phyloP scores from a whole-genome alignment of 2,329 filamentous ascomycete genomes.

The Dactylonectria estremocensis region DNA sequence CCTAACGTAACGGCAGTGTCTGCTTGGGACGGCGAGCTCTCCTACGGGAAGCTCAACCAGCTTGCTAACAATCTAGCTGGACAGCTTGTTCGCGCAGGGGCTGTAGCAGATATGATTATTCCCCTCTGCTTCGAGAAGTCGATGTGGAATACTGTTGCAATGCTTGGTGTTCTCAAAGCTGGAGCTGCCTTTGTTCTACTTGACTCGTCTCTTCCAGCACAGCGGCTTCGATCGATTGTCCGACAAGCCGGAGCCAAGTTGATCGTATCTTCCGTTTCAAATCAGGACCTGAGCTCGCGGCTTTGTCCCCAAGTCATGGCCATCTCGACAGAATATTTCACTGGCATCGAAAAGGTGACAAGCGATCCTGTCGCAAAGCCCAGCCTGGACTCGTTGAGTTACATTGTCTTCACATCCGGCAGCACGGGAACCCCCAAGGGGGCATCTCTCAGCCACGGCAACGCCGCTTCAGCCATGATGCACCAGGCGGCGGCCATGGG shows the following conservation, averaged over 20 bases:
- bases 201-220: slow-evolving; percentile 30
- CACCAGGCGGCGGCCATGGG: not conserved
- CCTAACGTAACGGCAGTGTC: slow-evolving; percentile 35
- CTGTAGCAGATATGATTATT: slow-evolving; percentile 40
- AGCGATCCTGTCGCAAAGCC: not conserved
- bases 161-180: slow-evolving; percentile 44
- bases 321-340: not conserved
- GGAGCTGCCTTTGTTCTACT: slow-evolving; percentile 42
- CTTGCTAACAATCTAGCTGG: slow-evolving; percentile 56
- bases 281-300: not conserved
- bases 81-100: slow-evolving; percentile 50
- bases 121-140: slow-evolving; percentile 43
- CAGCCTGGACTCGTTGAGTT: slow-evolving; percentile 22
- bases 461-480: slow-evolving; percentile 11
- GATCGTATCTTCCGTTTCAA: not conserved
- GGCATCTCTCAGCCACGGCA: slow-evolving; percentile 34
- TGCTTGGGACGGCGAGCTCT: slow-evolving; percentile 50
- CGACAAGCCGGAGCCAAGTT: slow-evolving; percentile 6
- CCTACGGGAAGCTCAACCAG: slow-evolving; percentile 57
- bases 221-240: slow-evolving; percentile 22
- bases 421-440: slow-evolving; percentile 49
- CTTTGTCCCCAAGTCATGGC: not conserved
- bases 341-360: not conserved
- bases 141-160: slow-evolving; percentile 39
- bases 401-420: slow-evolving; percentile 47